Conservation (phyloP, 495 filamentous ascomycete genomes). For the Aspergillus incahuasiensis region DNA sequence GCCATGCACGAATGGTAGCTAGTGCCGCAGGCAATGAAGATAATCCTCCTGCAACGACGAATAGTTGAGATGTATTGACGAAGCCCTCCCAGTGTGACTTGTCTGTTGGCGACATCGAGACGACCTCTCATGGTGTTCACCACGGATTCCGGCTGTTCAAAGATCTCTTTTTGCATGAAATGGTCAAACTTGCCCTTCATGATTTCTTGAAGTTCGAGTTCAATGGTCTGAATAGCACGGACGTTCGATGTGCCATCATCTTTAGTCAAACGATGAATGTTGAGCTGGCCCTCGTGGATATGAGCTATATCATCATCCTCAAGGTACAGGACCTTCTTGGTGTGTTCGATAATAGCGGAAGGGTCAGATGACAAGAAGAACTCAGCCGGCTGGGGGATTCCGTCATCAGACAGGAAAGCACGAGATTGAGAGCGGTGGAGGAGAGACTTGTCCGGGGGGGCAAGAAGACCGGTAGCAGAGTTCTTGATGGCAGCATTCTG, state of each 20-base stretch:
- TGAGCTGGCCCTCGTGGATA: slow-evolving; percentile 96
- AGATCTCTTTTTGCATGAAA: slow-evolving; percentile 99
- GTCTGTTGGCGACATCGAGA: slow-evolving; percentile 86
- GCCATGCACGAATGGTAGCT: slow-evolving; percentile 99
- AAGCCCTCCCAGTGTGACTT: slow-evolving; percentile 89
- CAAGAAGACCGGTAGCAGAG: slow-evolving; percentile 73
- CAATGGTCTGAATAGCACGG: slow-evolving; percentile 93
- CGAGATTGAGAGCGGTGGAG: slow-evolving; percentile 97
- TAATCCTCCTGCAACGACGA: slow-evolving; percentile 89
- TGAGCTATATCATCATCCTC: slow-evolving; percentile 99
- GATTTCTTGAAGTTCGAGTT: slow-evolving; percentile 98
- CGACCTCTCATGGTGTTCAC: slow-evolving; percentile 99
- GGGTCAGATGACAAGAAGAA: slow-evolving; percentile 99
- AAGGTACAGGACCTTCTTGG: slow-evolving; percentile 98
- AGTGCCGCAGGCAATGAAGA: slow-evolving; percentile 98
- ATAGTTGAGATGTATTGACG: slow-evolving; percentile 96
- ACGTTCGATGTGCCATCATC: slow-evolving; percentile 95
- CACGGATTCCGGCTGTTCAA: slow-evolving; percentile 98
- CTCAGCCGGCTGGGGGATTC: slow-evolving; percentile 93
- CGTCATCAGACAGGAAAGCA: slow-evolving; percentile 97
- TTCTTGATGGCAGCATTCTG: slow-evolving; percentile 97
- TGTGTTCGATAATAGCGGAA: slow-evolving; percentile 97
- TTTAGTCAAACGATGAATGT: slow-evolving; percentile 97
- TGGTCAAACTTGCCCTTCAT: slow-evolving; percentile 99
- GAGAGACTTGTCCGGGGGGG: slow-evolving; percentile 90